Percentiles rank a stretch among this genome's conserved stretches.
Conservation (phyloP, 164 flowering plant species). For the Pachysandra terminalis region DNA sequence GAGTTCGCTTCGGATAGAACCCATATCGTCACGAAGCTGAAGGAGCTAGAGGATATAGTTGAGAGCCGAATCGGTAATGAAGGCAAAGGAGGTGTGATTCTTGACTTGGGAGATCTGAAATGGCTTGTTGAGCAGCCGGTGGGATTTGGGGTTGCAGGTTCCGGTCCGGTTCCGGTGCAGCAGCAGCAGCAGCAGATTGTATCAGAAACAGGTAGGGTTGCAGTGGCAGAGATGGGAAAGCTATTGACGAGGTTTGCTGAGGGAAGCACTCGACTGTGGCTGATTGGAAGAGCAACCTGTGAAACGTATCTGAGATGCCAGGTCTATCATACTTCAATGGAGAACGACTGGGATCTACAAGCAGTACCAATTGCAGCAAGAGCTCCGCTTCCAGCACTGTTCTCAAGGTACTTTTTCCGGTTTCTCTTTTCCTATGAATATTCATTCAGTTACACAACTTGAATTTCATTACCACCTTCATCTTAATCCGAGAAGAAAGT, state of each 20-base stretch:
- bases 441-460: not conserved
- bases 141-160: constrained; percentile 25
- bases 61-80: constrained; percentile 36
- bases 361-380: constrained; percentile 76
- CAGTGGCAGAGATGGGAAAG: constrained; percentile 72
- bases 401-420: constrained; percentile 57
- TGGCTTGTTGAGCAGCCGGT: constrained; percentile 84
- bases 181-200: constrained; percentile 45
- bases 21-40: constrained; percentile 34
- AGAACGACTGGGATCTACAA: constrained; percentile 95
- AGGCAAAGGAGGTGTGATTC: constrained; percentile 47
- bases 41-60: constrained; percentile 48
- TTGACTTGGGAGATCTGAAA: constrained; percentile 85
- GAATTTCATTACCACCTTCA: not conserved
- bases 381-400: constrained; percentile 53
- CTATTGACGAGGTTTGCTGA: constrained; percentile 49
- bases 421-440: not conserved
- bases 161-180: constrained; percentile 31
- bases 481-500: too few species aligned
- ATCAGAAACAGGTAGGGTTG: constrained; percentile 48
- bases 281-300: constrained; percentile 91
- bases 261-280: constrained; percentile 47
- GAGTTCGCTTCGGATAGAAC: constrained; percentile 43
- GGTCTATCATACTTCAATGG: constrained; percentile 84
- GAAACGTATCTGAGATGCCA: constrained; percentile 95